Percentiles rank a stretch among this genome's conserved stretches.
Conservation (phyloP, 257 asterid genomes). For the Scutellaria baicalensis region DNA sequence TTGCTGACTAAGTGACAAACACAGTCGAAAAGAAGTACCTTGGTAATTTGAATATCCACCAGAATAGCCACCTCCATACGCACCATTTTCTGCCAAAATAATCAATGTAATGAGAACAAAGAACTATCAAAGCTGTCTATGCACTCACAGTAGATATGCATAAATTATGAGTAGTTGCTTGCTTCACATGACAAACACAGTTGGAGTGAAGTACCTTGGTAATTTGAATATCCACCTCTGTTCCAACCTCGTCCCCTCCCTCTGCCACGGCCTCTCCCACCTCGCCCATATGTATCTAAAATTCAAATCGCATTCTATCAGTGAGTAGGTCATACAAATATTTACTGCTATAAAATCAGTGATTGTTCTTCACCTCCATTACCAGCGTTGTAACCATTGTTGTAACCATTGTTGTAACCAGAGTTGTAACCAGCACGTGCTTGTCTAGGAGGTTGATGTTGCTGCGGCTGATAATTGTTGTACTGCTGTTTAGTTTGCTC, state of each 20-base stretch:
- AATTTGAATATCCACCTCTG: slow-evolving; percentile 79
- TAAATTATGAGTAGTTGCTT: neutral
- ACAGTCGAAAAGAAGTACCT: slow-evolving; percentile 17
- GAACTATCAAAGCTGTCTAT: neutral
- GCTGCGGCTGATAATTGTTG: slow-evolving; percentile 53
- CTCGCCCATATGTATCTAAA: slow-evolving; percentile 73
- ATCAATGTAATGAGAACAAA: neutral
- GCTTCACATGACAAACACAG: neutral
- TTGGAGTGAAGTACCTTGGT: slow-evolving; percentile 24
- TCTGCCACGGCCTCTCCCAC: slow-evolving; percentile 75
- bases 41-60: slow-evolving; percentile 44
- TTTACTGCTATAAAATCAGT: neutral
- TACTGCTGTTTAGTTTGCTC: slow-evolving; percentile 51
- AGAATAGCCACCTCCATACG: slow-evolving; percentile 10
- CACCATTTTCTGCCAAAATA: slow-evolving; percentile 37
- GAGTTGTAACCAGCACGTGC: slow-evolving; percentile 39
- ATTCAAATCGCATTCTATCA: neutral
- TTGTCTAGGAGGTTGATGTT: slow-evolving; percentile 62
- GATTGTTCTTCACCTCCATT: slow-evolving; percentile 46
- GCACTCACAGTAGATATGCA: neutral
- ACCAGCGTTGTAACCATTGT: slow-evolving; percentile 29
- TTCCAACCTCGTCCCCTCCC: slow-evolving; percentile 90
- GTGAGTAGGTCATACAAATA: neutral
- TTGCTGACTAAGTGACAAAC: neutral
- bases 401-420: slow-evolving; percentile 26